phyloP scores from a whole-genome alignment of 2,329 filamentous ascomycete species.

The Sclerotinia trifoliorum region DNA sequence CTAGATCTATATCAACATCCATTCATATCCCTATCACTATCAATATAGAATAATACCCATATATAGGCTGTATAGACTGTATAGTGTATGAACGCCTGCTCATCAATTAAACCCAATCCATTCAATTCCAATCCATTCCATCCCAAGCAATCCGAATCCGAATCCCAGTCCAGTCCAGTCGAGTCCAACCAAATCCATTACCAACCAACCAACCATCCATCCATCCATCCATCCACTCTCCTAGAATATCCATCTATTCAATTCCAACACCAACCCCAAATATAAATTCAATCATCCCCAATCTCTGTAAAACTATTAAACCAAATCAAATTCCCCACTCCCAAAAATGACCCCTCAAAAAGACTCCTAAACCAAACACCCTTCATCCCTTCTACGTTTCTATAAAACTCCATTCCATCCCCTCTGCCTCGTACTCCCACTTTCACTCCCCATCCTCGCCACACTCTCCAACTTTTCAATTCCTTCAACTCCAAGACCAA shows the following conservation, averaged over 20 bases:
- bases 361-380: not conserved
- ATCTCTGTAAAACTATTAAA: not conserved
- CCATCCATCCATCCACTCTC: not conserved
- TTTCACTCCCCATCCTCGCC: not conserved
- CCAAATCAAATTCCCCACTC: not conserved
- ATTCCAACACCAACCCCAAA: not conserved
- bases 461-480: conserved; percentile 45
- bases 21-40: too few species aligned
- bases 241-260: conserved; percentile 8
- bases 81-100: not conserved
- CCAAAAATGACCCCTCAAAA: not conserved
- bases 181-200: not conserved
- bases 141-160: not conserved
- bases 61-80: not conserved
- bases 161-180: not conserved
- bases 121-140: too few species aligned
- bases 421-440: too few species aligned
- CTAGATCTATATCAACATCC: too few species aligned
- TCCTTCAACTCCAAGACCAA: conserved; percentile 62
- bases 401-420: not conserved
- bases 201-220: not conserved
- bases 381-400: not conserved
- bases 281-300: not conserved
- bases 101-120: not conserved
- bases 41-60: not conserved